Evolutionary conservation across 768 basidiomycete species (phyloP), one percentile per base, ranked within the genome.

Genomic region (Trametes villosa): DNA sequence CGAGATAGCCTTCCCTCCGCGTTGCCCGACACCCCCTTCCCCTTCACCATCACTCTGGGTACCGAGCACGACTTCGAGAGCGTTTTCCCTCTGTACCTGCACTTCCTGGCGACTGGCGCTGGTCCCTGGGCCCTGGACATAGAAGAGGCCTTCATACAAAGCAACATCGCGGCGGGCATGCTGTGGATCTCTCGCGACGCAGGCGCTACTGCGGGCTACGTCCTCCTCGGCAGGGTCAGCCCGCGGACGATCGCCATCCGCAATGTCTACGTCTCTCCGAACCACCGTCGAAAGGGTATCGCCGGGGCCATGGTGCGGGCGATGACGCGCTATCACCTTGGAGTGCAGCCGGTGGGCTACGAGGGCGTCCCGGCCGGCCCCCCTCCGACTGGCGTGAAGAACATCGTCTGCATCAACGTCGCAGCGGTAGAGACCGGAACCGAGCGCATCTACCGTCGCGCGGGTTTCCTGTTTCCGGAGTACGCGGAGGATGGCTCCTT

Each of bases 221-320:
- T 40, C 24, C n/a, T 47, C 18, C 33, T 36, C 18, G 55, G 55
- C 26, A 46, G 55, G 18, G 34, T 30, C 6, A 58, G 26, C 15
- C 48, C 38, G 2, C 48, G 30, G 40, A 45, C 57, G 9, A 60
- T 67, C n/a, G 62, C 64, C 47, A 56, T 69, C 45, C 59, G 65
- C 0, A 63, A 64, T 42, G 64, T 70, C 11, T 68, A 65, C 34
- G 60, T 67, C 31, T 36, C 53, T 1, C 59, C 67, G 0, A 18
- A 33, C 3, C 53, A 63, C 41, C 63, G 67, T 9, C 61, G 64
- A 20, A 54, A 61, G 27, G 67, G 65, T 9, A 57, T 67, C 24
- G 67, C 65, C 4, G 66, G 62, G 29, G 54, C 64, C 9, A 55
- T 68, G 60, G 60, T 67, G 17, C 33, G 60, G 0, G 59, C 66